phyloP scores from a whole-genome alignment of 306 rosid genomes.

The Purshia tridentata region DNA sequence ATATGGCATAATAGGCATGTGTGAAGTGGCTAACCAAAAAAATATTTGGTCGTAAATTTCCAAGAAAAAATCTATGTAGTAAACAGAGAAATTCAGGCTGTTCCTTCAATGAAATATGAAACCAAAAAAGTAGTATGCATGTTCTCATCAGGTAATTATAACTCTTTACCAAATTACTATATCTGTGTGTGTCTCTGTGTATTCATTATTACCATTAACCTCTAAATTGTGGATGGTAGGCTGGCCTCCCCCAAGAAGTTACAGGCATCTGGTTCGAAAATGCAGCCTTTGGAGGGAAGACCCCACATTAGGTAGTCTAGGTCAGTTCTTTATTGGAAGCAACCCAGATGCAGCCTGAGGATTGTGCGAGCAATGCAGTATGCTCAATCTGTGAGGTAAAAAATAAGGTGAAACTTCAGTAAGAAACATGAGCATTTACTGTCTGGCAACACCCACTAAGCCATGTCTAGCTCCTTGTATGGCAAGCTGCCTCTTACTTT shows the following conservation, averaged over 20 bases:
- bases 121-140: not conserved
- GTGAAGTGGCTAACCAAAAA: too few relatives aligned
- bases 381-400: not conserved
- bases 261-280: not conserved
- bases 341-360: not conserved
- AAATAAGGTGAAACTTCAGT: not conserved
- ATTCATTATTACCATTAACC: conserved; percentile 3
- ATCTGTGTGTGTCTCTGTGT: not conserved
- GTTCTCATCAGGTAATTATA: not conserved
- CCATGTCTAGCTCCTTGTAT: not conserved
- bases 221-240: not conserved
- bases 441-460: not conserved
- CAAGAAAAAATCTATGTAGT: not conserved
- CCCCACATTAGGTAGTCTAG: not conserved
- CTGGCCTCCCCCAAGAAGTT: not conserved
- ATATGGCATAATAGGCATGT: not conserved
- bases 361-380: conserved; percentile 8
- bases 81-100: not conserved
- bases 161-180: not conserved
- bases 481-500: conserved; percentile 8
- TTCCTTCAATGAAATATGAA: not conserved
- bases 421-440: not conserved
- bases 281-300: not conserved
- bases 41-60: not conserved
- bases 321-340: not conserved